A percentile compares a stretch with the other conserved stretches of the same genome.
phyloP scores from a whole-genome alignment of 2,329 filamentous ascomycete genomes.

The Nothopassalora personata region DNA sequence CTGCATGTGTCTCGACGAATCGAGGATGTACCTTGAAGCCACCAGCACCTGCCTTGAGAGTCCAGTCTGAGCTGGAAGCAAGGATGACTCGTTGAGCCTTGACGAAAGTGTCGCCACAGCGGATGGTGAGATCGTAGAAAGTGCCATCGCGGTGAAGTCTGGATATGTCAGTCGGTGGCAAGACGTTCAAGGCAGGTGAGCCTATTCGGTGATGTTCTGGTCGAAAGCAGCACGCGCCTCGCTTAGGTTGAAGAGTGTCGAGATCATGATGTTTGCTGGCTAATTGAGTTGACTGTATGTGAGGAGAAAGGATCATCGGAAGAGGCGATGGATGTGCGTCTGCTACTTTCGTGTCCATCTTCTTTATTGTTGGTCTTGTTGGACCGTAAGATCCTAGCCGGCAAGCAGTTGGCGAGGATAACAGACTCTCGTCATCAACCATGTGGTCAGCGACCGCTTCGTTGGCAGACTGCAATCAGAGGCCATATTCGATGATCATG shows the following conservation, averaged over 20 bases:
- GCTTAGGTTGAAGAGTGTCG: background rate
- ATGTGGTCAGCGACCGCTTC: too few relatives aligned
- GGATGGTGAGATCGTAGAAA: background rate
- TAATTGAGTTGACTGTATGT: too few relatives aligned
- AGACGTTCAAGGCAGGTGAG: background rate
- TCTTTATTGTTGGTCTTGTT: too few relatives aligned
- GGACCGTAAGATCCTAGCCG: too few relatives aligned
- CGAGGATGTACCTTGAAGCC: background rate
- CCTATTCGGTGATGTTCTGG: background rate
- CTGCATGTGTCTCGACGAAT: background rate
- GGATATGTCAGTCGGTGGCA: background rate
- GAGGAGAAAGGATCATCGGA: too few relatives aligned
- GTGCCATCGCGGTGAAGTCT: background rate
- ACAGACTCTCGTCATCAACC: too few relatives aligned
- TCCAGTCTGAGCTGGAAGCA: background rate
- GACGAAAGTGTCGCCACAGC: background rate
- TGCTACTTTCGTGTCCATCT: too few relatives aligned
- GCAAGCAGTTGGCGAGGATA: too few relatives aligned
- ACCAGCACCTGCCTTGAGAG: background rate
- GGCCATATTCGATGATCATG: too few relatives aligned
- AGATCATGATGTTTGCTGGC: background rate
- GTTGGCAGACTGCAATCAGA: too few relatives aligned
- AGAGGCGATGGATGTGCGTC: too few relatives aligned
- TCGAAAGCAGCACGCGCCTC: background rate
- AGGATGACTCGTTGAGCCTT: background rate